A percentile compares a stretch with the other conserved stretches of the same genome.
Evolutionary conservation across 2,329 filamentous ascomycete species (phyloP).

Genomic region (Exophiala calicioides): DNA sequence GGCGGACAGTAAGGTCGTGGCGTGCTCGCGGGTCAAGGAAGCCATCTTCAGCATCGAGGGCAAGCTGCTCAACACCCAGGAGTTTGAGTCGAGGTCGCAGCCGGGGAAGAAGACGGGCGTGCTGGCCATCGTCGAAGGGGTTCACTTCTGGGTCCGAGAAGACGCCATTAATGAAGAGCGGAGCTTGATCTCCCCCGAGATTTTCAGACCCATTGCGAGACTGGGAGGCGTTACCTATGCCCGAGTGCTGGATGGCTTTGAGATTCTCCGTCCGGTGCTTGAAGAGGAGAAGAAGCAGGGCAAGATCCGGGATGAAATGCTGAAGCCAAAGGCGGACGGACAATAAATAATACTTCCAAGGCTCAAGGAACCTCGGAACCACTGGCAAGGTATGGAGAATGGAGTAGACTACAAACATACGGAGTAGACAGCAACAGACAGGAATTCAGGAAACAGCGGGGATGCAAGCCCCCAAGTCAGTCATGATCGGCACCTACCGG

Average conservation of each 20-base stretch:
- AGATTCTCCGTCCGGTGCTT: slow-evolving; percentile 63
- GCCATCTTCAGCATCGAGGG: slow-evolving; percentile 81
- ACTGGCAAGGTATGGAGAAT: background rate
- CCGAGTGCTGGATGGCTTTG: slow-evolving; percentile 67
- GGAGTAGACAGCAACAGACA: too few species aligned
- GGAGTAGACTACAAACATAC: background rate
- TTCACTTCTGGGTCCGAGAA: slow-evolving; percentile 84
- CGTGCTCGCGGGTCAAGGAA: slow-evolving; percentile 73
- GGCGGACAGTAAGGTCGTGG: slow-evolving; percentile 64
- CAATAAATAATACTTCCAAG: too few species aligned
- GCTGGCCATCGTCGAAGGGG: slow-evolving; percentile 77
- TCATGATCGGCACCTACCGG: too few species aligned
- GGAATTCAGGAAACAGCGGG: too few species aligned
- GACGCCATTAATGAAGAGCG: slow-evolving; percentile 80
- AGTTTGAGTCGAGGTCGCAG: slow-evolving; percentile 72
- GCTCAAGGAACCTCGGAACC: background rate
- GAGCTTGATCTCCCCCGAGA: slow-evolving; percentile 71
- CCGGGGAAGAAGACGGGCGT: slow-evolving; percentile 75
- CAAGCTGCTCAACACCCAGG: slow-evolving; percentile 69
- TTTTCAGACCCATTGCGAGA: slow-evolving; percentile 71
- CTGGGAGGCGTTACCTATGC: slow-evolving; percentile 86
- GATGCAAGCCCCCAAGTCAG: too few species aligned
- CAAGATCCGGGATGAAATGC: slow-evolving; percentile 8
- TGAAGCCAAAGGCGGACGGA: slow-evolving; percentile 19
- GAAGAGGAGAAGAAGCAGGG: slow-evolving; percentile 19